Base-by-base conservation (phyloP, 352 stramenopile genomes). In the Pythium vanterpoolii region DNA sequence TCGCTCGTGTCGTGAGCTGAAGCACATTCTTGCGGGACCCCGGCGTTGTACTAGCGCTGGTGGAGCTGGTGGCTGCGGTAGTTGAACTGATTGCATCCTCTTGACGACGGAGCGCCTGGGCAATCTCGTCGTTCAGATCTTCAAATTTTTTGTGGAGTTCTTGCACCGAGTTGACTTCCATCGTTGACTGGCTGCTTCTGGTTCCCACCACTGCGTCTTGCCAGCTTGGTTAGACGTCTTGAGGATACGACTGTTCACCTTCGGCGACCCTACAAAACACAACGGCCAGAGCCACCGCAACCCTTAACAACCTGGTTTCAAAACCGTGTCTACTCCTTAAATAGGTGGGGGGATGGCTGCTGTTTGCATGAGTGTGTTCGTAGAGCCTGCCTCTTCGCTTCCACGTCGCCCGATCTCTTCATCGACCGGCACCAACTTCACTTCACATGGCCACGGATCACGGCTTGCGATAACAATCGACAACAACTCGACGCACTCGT, bases 81-180 rank as follows among this genome's bases (percentile, higher is more conserved):
- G 57, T 68, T 21, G 26, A 44, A 14, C 51, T 62, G 24, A 83
- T 69, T 1, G 68, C 72, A 60, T 87, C 75, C 28, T 87, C 73
- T 42, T 90, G 79, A 6, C 71, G 71, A 4, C 60, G 68, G 5
- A 92, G 73, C 1, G 78, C 76, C 14, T 69, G 69, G 4, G 61
- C 62, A 39, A 90, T 76, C 59, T 90, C 79, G 27, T 92, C 83
- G 40, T 90, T 92, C 24, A 90, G 53, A 9, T 72, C 73, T 40
- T 89, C 66, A 36, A 92, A 89, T 59, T 90, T 90, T 44, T 79
- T 80, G 71, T 88, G 72, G 31, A 92, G 72, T 56, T 87, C 77
- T 62, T 89, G 79, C 16, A 62, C 9, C n/a, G 69, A 67, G 36
- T 62, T 77, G 19, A 63, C 67, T 54, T 86, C 76, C 71, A 84